These are phyloP conservation scores for Phytophthora constricta DNA, from an alignment of 352 stramenopile species.

Conservation along the genomic window DNA sequence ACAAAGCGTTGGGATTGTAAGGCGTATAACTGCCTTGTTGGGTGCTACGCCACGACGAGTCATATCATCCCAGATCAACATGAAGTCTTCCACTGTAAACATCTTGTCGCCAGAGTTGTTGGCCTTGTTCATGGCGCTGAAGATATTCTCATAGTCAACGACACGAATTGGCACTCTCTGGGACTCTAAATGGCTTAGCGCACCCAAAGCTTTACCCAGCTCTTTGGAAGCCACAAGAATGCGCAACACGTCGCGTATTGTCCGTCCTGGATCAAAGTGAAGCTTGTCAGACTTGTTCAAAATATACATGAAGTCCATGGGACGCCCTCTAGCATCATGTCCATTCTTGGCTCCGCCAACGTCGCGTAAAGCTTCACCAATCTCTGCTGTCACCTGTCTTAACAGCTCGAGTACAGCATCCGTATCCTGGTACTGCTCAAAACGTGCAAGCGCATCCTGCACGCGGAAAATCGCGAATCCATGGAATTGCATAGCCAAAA, in stretches of 20 bases:
- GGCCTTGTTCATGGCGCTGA: constrained; percentile 49
- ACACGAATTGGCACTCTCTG: constrained; percentile 38
- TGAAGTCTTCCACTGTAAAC: constrained; percentile 47
- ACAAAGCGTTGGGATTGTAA: constrained; percentile 40
- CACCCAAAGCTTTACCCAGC: constrained; percentile 36
- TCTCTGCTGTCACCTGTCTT: constrained; percentile 39
- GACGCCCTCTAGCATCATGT: neutral
- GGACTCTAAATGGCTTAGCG: constrained; percentile 43
- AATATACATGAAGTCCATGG: constrained; percentile 24
- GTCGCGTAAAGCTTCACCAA: constrained; percentile 30
- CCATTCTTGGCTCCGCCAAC: constrained; percentile 18
- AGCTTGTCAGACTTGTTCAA: constrained; percentile 22
- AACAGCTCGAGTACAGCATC: constrained; percentile 44
- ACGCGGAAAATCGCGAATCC: constrained; percentile 48
- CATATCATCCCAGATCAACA: constrained; percentile 55
- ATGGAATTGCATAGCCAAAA: constrained; percentile 55
- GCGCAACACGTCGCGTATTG: constrained; percentile 34
- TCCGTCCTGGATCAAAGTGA: constrained; percentile 28
- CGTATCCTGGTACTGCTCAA: constrained; percentile 48
- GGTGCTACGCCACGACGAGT: constrained; percentile 34
- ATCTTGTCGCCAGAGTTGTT: constrained; percentile 6
- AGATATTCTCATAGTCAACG: constrained; percentile 48
- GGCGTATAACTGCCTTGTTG: constrained; percentile 41
- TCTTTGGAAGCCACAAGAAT: constrained; percentile 42
- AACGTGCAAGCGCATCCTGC: constrained; percentile 47